phyloP scores from a whole-genome alignment of 2,329 filamentous ascomycete species.

The Colletotrichum sp. region DNA sequence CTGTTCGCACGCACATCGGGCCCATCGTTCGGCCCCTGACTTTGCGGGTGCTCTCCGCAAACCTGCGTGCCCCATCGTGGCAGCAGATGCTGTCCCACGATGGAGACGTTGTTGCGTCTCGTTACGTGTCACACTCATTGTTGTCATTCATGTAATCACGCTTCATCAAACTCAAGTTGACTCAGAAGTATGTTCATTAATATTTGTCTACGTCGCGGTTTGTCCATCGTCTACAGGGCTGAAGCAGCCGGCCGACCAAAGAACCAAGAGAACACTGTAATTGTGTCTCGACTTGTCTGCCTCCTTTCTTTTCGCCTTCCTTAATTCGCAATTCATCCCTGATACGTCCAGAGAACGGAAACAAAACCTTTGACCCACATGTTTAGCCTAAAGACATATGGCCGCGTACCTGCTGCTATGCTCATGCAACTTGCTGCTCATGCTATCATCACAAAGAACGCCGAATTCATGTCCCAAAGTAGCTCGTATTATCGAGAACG shows the following conservation, averaged over 20 bases:
- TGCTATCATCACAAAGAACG: constrained; percentile 38
- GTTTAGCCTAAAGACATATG: constrained; percentile 12
- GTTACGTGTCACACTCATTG: not conserved
- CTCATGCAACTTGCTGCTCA: constrained; percentile 39
- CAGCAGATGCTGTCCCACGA: not conserved
- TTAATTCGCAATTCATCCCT: constrained; percentile 14
- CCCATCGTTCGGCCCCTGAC: not conserved
- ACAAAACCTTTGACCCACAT: constrained; percentile 6
- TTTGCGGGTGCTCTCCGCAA: not conserved
- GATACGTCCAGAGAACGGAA: constrained; percentile 22
- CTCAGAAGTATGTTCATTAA: constrained; percentile 36
- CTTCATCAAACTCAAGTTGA: not conserved
- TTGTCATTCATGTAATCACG: not conserved
- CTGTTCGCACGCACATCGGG: not conserved
- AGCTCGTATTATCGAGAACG: not conserved
- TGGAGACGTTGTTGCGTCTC: not conserved
- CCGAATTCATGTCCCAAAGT: constrained; percentile 24
- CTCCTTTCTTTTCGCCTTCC: constrained; percentile 10
- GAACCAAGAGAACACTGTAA: constrained; percentile 12
- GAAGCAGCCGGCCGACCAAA: constrained; percentile 14
- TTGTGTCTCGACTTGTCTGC: constrained; percentile 11
- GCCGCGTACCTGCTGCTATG: constrained; percentile 22
- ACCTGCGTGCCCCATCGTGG: not conserved
- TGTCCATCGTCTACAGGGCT: constrained; percentile 20
- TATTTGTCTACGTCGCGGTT: constrained; percentile 38